phyloP scores from a whole-genome alignment of 2,329 filamentous ascomycete species.

The Endocalyx cinctus region DNA sequence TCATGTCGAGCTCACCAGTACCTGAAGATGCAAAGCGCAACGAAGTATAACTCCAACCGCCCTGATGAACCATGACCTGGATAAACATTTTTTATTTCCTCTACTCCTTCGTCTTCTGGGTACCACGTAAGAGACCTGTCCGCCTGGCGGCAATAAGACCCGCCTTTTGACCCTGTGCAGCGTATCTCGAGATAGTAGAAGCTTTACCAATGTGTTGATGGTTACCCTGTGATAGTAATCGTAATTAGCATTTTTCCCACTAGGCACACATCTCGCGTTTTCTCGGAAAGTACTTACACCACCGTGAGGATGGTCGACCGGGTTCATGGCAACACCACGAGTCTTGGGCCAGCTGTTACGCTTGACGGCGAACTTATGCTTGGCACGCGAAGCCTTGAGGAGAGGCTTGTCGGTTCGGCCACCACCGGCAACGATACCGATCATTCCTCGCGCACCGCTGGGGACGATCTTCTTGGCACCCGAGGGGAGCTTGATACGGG shows the following conservation, averaged over 20 bases:
- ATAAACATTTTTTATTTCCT: no score
- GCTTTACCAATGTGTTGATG: slow-evolving; percentile 99
- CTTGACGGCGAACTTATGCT: slow-evolving; percentile 99
- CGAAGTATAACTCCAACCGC: slow-evolving; percentile 60
- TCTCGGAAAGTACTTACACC: slow-evolving; percentile 71
- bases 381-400: slow-evolving; percentile 98
- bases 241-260: no score
- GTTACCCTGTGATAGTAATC: slow-evolving; percentile 79
- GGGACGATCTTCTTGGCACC: slow-evolving; percentile 99
- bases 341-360: slow-evolving; percentile 99
- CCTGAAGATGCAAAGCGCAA: slow-evolving; percentile 57
- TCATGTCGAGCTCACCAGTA: slow-evolving; percentile 32
- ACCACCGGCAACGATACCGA: slow-evolving; percentile 98
- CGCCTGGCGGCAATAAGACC: slow-evolving; percentile 99
- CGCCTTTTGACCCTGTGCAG: slow-evolving; percentile 97
- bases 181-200: slow-evolving; percentile 98
- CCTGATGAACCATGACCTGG: slow-evolving; percentile 44
- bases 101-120: slow-evolving; percentile 99
- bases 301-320: slow-evolving; percentile 98
- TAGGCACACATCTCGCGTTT: no score
- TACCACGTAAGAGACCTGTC: slow-evolving; percentile 99
- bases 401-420: slow-evolving; percentile 99
- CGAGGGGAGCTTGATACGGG: slow-evolving; percentile 97
- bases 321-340: slow-evolving; percentile 99
- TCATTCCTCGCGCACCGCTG: slow-evolving; percentile 92